phyloP scores from a whole-genome alignment of 1,284 basidiomycete genomes.

The Cutaneotrichosporon cyanovorans region DNA sequence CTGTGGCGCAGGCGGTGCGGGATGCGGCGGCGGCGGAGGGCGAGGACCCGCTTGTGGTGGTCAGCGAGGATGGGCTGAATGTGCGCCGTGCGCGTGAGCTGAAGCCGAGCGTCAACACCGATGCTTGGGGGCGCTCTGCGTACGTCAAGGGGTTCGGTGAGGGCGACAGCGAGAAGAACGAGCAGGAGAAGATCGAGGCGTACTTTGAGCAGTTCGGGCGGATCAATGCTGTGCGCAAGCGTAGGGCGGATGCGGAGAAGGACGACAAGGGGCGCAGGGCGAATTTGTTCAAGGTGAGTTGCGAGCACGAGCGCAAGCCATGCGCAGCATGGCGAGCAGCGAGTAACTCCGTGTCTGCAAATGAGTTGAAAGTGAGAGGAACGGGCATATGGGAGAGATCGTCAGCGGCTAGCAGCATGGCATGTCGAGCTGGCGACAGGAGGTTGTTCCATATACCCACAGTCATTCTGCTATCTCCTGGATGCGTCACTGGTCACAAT shows the following conservation, averaged over 20 bases:
- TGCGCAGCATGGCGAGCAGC: no score
- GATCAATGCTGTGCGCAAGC: slow-evolving; percentile 70
- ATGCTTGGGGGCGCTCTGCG: slow-evolving; percentile 65
- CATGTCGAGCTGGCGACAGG: no score
- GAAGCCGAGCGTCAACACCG: slow-evolving; percentile 51
- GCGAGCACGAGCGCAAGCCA: slow-evolving; percentile 24
- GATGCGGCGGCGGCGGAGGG: slow-evolving; percentile 39
- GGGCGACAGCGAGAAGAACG: slow-evolving; percentile 53
- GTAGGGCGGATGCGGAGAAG: slow-evolving; percentile 59
- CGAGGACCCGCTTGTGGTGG: slow-evolving; percentile 60
- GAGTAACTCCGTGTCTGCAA: slow-evolving; percentile 36
- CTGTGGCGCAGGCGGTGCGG: slow-evolving; percentile 61
- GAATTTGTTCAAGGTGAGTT: slow-evolving; percentile 62
- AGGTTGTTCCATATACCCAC: no score
- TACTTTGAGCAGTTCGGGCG: slow-evolving; percentile 79
- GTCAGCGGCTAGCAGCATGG: no score
- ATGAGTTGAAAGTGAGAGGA: no score
- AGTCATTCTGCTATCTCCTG: no score
- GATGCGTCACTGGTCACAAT: background rate
- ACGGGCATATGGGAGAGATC: no score
- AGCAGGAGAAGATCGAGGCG: slow-evolving; percentile 67
- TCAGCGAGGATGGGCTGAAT: slow-evolving; percentile 60
- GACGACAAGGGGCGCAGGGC: slow-evolving; percentile 50
- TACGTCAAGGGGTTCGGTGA: slow-evolving; percentile 89
- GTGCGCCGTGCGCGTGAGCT: slow-evolving; percentile 66